A percentile compares a stretch with the other conserved stretches of the same genome.
Conservation (phyloP, 2,329 filamentous ascomycete species). For the Xylariaceae sp. region DNA sequence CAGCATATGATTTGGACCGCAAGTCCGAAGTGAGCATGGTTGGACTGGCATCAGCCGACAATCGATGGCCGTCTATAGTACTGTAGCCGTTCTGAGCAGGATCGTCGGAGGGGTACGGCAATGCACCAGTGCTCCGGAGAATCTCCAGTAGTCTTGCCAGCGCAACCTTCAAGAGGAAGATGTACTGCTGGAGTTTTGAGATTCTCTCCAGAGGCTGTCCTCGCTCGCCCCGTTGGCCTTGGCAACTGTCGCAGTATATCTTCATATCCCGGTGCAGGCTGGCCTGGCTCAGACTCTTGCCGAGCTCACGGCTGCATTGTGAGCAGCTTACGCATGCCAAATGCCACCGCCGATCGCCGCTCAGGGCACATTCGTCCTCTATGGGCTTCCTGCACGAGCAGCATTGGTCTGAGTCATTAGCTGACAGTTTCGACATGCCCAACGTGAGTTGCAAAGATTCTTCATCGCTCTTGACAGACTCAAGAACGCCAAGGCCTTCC, state of each 20-base stretch:
- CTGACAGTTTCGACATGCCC: slow-evolving; percentile 59
- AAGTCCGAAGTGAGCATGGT: slow-evolving; percentile 55
- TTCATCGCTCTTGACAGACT: slow-evolving; percentile 65
- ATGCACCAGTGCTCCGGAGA: slow-evolving; percentile 70
- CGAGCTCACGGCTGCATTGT: slow-evolving; percentile 57
- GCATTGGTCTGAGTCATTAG: slow-evolving; percentile 79
- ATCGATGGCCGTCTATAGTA: slow-evolving; percentile 54
- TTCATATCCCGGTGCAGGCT: slow-evolving; percentile 62
- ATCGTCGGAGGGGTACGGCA: slow-evolving; percentile 70
- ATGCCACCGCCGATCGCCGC: slow-evolving; percentile 75
- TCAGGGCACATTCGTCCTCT: slow-evolving; percentile 83
- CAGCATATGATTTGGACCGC: slow-evolving; percentile 67
- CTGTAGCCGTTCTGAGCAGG: slow-evolving; percentile 60
- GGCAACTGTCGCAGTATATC: slow-evolving; percentile 65
- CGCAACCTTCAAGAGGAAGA: slow-evolving; percentile 86
- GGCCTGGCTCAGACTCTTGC: slow-evolving; percentile 59
- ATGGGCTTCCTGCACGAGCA: slow-evolving; percentile 75
- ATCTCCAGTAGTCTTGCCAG: slow-evolving; percentile 84
- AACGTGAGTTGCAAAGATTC: slow-evolving; percentile 57
- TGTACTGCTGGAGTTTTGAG: slow-evolving; percentile 85
- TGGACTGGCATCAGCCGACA: slow-evolving; percentile 40
- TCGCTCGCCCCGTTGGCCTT: slow-evolving; percentile 45
- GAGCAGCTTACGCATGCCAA: slow-evolving; percentile 72
- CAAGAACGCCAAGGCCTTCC: slow-evolving; percentile 75
- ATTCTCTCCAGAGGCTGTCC: slow-evolving; percentile 59